phyloP scores from a whole-genome alignment of 1,284 basidiomycete genomes.

The Takashimella tepidaria region DNA sequence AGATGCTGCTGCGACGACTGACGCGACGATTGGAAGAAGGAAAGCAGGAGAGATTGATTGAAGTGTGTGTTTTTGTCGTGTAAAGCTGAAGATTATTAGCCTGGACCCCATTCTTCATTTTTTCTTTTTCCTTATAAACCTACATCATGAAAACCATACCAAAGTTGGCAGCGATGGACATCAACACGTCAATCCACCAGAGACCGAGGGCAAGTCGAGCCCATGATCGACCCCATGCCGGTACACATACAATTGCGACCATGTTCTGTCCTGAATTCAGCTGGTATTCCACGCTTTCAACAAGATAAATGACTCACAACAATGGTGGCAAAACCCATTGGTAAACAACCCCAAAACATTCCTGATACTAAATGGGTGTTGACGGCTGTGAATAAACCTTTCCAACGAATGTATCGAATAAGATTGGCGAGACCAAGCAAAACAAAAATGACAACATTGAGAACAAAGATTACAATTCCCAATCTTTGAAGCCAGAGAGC shows the following conservation, averaged over 20 bases:
- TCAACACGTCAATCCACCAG: slow-evolving; percentile 66
- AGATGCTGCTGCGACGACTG: slow-evolving; percentile 62
- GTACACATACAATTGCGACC: slow-evolving; percentile 49
- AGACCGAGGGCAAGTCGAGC: slow-evolving; percentile 60
- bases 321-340: slow-evolving; percentile 67
- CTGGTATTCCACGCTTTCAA: slow-evolving; percentile 9
- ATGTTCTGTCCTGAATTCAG: slow-evolving; percentile 35
- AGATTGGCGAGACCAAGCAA: slow-evolving; percentile 53
- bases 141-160: slow-evolving; percentile 64
- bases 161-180: slow-evolving; percentile 60
- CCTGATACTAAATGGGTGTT: slow-evolving; percentile 60
- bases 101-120: too few species aligned
- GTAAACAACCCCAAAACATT: slow-evolving; percentile 63
- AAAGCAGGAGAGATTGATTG: slow-evolving; percentile 58
- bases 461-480: slow-evolving; percentile 56
- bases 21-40: slow-evolving; percentile 67
- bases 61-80: slow-evolving; percentile 57
- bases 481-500: slow-evolving; percentile 46
- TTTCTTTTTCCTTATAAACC: slow-evolving; percentile 20
- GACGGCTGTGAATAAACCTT: slow-evolving; percentile 56
- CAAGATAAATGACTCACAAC: slow-evolving; percentile 45
- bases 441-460: slow-evolving; percentile 63
- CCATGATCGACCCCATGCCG: slow-evolving; percentile 54
- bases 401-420: slow-evolving; percentile 56
- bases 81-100: slow-evolving; percentile 52